A percentile compares a stretch with the other conserved stretches of the same genome.
Conservation (phyloP, 305 asterid species). For the Fraxinus angustifolia region DNA sequence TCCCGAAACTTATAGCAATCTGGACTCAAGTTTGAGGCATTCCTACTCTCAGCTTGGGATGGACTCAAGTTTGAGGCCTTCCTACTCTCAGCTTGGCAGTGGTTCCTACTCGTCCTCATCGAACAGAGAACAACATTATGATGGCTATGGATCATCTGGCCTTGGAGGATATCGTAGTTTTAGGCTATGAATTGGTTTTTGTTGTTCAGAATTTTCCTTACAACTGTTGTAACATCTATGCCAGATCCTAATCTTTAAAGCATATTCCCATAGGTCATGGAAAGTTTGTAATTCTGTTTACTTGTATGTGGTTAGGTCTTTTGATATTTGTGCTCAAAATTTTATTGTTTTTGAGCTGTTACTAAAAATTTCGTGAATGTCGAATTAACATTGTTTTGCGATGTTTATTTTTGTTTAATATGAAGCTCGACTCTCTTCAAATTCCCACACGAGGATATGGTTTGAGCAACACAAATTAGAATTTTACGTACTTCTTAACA, state of each 20-base stretch:
- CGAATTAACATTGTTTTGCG: not conserved
- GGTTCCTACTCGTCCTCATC: conserved; percentile 53
- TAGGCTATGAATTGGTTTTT: conserved; percentile 21
- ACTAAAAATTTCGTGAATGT: not conserved
- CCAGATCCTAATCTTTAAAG: not conserved
- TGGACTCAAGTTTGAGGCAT: conserved; percentile 53
- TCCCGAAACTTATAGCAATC: conserved; percentile 36
- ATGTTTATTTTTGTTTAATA: not conserved
- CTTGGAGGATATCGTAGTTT: conserved; percentile 36
- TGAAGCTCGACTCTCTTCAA: not conserved
- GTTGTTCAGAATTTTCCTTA: not conserved
- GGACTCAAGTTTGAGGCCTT: conserved; percentile 52
- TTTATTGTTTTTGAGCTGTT: not conserved
- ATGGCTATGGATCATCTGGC: conserved; percentile 61
- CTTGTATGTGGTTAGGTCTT: not conserved
- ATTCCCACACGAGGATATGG: not conserved
- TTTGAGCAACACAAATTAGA: too few species aligned
- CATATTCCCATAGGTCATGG: not conserved
- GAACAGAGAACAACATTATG: conserved; percentile 47
- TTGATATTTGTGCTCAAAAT: not conserved
- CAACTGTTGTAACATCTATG: not conserved
- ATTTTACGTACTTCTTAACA: too few species aligned
- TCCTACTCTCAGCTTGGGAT: conserved; percentile 49
- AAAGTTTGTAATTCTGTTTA: not conserved
- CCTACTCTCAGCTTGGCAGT: conserved; percentile 49